Evolutionary conservation across 148 eudicot species (phyloP), one percentile per base, ranked within the genome.

Genomic region (Camellia sinensis): DNA sequence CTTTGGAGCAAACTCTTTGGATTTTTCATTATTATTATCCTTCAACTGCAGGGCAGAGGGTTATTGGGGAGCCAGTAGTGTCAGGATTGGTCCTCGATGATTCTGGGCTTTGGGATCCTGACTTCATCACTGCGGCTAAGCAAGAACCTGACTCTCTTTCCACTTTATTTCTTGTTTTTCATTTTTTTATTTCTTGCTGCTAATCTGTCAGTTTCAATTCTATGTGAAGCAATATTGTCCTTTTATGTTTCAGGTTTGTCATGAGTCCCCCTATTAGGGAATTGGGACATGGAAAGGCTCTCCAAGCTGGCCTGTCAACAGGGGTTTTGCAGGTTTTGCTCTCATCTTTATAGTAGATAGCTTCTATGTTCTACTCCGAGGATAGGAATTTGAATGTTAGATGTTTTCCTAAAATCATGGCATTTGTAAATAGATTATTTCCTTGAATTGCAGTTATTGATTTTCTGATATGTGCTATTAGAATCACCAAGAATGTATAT

Each of bases 201-300:
- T 52, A 64, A 53, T 64, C 13, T 14, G 5, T 21, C 8, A 53
- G 46, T 64, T 77, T 7, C 57, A 15, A 37, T 29, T 40, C 7
- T 5, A 3, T 45, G 73, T 66, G 60, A 77, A 66, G 8, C 70
- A 52, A 40, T 52, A 54, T 53, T 3, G 72, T 40, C 50, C 41
- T 22, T 21, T 40, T 46, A 60, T 74, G n/a, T 79, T 74, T 69
- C 87, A 96, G 99, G 85, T 96, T 84, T 84, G 99, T 96, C 75
- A 94, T 96, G 99, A 96, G 99, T 80, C 99, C 99, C 79, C 99
- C 98, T 57, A 92, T 96, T 83, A 90, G 99, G 82, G 87, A 87
- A 74, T 81, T 89, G 45, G 99, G 98, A 73, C 99, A 96, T 87
- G 95, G 86, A 73, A 91, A 88, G 80, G 92, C 90, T 53, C 99